Percentiles rank a stretch among this genome's conserved stretches.
Evolutionary conservation across 2,329 filamentous ascomycete species (phyloP).

Genomic region (Curvularia hawaiiensis): DNA sequence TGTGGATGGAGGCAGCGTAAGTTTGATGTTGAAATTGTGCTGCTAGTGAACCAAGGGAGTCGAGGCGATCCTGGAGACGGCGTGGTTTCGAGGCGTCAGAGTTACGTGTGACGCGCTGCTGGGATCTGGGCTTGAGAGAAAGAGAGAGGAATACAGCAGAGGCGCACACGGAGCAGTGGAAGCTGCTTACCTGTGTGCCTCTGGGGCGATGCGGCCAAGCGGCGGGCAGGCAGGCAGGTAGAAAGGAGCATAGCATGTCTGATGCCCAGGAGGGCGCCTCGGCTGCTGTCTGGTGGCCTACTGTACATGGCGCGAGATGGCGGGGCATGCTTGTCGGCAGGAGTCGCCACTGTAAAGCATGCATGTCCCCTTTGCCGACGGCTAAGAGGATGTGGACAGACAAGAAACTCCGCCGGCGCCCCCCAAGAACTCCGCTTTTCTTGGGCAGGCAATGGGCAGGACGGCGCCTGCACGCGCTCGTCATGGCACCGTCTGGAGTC

Average conservation of each 20-base stretch:
- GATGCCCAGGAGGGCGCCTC: not conserved
- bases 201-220: not conserved
- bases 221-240: not conserved
- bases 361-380: slow-evolving; percentile 1
- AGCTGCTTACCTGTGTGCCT: not conserved
- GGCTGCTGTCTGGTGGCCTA: not conserved
- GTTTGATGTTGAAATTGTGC: not conserved
- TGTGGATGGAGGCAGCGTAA: not conserved
- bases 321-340: not conserved
- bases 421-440: slow-evolving; percentile 1
- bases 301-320: not conserved
- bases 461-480: not conserved
- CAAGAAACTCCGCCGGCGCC: slow-evolving; percentile 2
- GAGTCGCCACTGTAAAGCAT: not conserved
- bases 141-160: not conserved
- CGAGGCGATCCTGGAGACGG: not conserved
- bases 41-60: slow-evolving; percentile 1
- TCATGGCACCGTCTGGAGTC: not conserved
- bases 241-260: not conserved
- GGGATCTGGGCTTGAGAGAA: not conserved
- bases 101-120: not conserved
- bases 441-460: not conserved
- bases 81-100: slow-evolving; percentile 3
- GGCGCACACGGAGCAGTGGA: not conserved
- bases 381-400: not conserved